Percentiles rank a stretch among this genome's conserved stretches.
phyloP scores from a whole-genome alignment of 768 basidiomycete species.

The Termitomyces sp. region DNA sequence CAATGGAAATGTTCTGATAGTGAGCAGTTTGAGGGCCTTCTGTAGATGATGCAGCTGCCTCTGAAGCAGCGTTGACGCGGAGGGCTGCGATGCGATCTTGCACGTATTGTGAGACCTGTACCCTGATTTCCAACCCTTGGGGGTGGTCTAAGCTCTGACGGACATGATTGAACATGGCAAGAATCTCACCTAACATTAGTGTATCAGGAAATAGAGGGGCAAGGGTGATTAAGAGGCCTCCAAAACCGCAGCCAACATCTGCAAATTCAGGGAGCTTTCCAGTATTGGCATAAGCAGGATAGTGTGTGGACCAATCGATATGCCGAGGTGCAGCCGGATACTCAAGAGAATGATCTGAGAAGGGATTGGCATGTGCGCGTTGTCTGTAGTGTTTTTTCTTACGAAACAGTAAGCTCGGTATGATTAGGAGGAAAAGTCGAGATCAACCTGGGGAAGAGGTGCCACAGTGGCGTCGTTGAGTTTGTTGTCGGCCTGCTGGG shows the following conservation, averaged over 20 bases:
- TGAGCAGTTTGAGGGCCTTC: conserved; percentile 30
- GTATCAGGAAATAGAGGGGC: conserved; percentile 90
- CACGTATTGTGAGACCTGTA: conserved; percentile 95
- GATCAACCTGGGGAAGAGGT: conserved; percentile 49
- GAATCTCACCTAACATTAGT: conserved; percentile 83
- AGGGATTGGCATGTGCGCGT: conserved; percentile 82
- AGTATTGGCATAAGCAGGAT: conserved; percentile 60
- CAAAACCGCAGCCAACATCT: conserved; percentile 97
- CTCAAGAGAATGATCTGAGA: conserved; percentile 83
- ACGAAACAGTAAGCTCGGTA: conserved; percentile 2
- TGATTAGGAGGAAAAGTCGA: background rate
- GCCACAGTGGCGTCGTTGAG: conserved; percentile 12
- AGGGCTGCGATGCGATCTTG: conserved; percentile 91
- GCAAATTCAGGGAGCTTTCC: conserved; percentile 86
- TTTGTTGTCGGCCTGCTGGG: conserved; percentile 12
- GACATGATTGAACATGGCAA: conserved; percentile 5
- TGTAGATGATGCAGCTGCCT: conserved; percentile 23
- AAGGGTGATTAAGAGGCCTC: conserved; percentile 85
- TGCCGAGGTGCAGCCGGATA: conserved; percentile 76
- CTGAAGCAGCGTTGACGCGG: conserved; percentile 58
- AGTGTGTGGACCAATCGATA: conserved; percentile 84
- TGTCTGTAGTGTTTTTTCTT: conserved; percentile 86
- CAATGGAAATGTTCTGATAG: conserved; percentile 88
- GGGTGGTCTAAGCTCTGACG: background rate
- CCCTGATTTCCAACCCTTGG: conserved; percentile 95